These are phyloP conservation scores for Epichloe gansuensis DNA, from an alignment of 2,329 filamentous ascomycete genomes.

Conservation along the genomic window DNA sequence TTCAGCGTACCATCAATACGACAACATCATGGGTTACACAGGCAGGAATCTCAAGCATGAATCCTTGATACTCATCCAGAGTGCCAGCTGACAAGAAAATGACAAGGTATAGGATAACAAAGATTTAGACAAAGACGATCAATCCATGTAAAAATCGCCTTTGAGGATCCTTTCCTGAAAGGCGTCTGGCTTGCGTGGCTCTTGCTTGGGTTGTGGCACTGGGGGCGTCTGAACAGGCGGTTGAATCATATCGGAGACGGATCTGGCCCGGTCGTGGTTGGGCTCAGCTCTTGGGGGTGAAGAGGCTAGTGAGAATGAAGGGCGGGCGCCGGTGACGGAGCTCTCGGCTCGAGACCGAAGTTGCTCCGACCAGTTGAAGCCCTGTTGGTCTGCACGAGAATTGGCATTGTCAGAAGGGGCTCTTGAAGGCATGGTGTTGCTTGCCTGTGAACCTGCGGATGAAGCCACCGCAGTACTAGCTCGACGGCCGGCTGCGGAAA, in stretches of 20 bases:
- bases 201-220: conserved; percentile 31
- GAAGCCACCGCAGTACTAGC: conserved; percentile 21
- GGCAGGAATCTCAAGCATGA: not conserved
- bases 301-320: conserved; percentile 47
- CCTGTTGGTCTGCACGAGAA: conserved; percentile 62
- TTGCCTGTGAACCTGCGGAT: conserved; percentile 39
- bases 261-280: conserved; percentile 56
- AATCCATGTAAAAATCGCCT: conserved; percentile 98
- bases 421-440: conserved; percentile 43
- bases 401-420: conserved; percentile 52
- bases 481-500: conserved; percentile 24
- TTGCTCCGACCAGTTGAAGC: conserved; percentile 96
- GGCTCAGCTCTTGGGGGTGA: conserved; percentile 23
- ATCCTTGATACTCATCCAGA: not conserved
- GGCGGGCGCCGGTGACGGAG: conserved; percentile 44
- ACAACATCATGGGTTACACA: not conserved
- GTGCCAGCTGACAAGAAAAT: not conserved
- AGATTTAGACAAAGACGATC: conserved; percentile 10
- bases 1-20: not conserved
- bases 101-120: not conserved
- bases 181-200: conserved; percentile 68
- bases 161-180: conserved; percentile 96
- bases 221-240: conserved; percentile 40
- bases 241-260: conserved; percentile 51
- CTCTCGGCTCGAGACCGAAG: conserved; percentile 85